Base-by-base conservation (phyloP, 208 protist genomes). In the Phytomonas francai region DNA sequence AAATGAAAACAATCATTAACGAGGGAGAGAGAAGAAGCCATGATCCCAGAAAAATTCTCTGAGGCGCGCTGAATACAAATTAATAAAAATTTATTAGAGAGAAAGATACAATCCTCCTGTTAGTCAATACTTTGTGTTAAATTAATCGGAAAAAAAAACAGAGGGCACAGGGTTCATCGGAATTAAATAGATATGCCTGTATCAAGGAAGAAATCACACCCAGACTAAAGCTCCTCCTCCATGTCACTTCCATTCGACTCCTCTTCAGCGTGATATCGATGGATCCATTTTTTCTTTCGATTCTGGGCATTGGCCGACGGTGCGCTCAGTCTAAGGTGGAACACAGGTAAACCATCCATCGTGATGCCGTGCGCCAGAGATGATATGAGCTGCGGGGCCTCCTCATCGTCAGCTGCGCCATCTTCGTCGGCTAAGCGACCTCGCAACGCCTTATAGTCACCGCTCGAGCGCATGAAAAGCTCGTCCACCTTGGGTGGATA, bases 321-420 rank as follows among this genome's bases (percentile, higher is more conserved):
- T 22, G 45, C 6, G n/a, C 71, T 62, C 77, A 88, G 80, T 56
- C 73, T 75, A 14, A 96, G 78, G 63, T 93, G 87, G 77, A 96
- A 96, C 16, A 88, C 92, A n/a, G 90, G 90, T 36, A 96, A 74
- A 9, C 85, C 87, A 25, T 95, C 89, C 49, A 90, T 63, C 14
- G 81, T 87, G 34, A 95, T 64, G 8, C 79, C 89, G n/a, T 64
- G 71, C 30, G 78, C 30, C 9, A 74, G 51, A 2, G 54, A 36
- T 2, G 70, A 30, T 45, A 95, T 75, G 14, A 95, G 34, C 67
- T 88, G 73, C 45, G 85, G 75, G 29, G 73, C 74, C 29, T 72
- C 73, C 34, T 77, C 68, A 19, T 66, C 67, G 16, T 59, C 62
- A 2, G 31, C 27, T 61, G 71, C 72, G 25, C 58, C 71, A 16